phyloP scores from a whole-genome alignment of 169 alveolate species.

The Plasmodium coatneyi region DNA sequence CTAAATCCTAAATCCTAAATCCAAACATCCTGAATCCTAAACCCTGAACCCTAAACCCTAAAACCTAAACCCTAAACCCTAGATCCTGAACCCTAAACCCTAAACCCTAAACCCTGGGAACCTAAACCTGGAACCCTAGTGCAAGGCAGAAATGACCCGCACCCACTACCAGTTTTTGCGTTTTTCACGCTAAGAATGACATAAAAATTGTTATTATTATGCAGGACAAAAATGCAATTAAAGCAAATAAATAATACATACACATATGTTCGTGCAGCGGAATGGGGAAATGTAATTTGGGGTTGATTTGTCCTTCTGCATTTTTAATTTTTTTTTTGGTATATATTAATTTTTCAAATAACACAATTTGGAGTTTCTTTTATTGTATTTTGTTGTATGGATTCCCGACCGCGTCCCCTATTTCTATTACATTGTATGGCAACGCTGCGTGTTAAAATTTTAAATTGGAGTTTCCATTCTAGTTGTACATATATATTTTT shows the following conservation, averaged over 20 bases:
- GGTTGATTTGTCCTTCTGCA: neutral
- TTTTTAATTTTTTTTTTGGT: neutral
- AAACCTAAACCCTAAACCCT: no score
- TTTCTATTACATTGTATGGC: neutral
- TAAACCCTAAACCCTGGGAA: no score
- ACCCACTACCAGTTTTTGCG: constrained; percentile 4
- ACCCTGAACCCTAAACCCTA: no score
- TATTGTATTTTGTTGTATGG: neutral
- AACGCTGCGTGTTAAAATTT: neutral
- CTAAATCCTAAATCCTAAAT: no score
- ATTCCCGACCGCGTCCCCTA: neutral
- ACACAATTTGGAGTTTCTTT: neutral
- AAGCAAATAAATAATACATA: neutral
- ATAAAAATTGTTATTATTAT: neutral
- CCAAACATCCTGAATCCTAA: no score
- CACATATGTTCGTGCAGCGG: constrained; percentile 8
- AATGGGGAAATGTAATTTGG: neutral
- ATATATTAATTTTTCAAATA: neutral
- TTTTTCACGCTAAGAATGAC: neutral
- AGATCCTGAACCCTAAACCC: no score
- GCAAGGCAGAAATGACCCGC: neutral
- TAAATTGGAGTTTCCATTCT: neutral
- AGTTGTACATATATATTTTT: neutral
- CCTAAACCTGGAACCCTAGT: no score
- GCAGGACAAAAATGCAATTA: neutral